These are phyloP conservation scores for Petasospora rhodanensis DNA, from an alignment of 1,139 yeast genomes.

Conservation along the genomic window DNA sequence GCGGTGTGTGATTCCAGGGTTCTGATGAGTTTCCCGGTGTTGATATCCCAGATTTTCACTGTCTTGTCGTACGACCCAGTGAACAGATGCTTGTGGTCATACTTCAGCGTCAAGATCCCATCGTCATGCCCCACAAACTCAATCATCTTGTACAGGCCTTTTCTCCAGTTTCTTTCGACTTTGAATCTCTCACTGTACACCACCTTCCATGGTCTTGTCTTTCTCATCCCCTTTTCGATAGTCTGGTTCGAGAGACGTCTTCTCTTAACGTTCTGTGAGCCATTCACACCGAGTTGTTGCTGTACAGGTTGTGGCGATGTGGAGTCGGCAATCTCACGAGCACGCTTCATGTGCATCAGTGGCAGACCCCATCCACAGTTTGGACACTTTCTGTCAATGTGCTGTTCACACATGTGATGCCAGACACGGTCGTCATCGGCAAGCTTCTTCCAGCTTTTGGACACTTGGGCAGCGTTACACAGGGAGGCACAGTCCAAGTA, in stretches of 20 bases:
- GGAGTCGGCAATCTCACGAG: constrained; percentile 42
- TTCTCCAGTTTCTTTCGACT: constrained; percentile 93
- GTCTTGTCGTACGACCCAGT: constrained; percentile 92
- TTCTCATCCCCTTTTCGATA: constrained; percentile 24
- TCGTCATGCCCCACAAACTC: constrained; percentile 82
- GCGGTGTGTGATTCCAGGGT: constrained; percentile 79
- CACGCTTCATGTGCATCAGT: constrained; percentile 75
- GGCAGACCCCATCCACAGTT: constrained; percentile 99
- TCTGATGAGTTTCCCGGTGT: constrained; percentile 70
- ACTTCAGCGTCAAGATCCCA: constrained; percentile 83
- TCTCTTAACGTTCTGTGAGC: constrained; percentile 18
- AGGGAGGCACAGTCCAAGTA: constrained; percentile 87
- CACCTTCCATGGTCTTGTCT: constrained; percentile 88
- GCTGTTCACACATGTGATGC: constrained; percentile 99
- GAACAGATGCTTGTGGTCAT: constrained; percentile 69
- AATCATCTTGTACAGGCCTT: constrained; percentile 61
- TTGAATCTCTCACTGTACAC: constrained; percentile 87
- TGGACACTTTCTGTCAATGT: constrained; percentile 93
- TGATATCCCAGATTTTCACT: constrained; percentile 85
- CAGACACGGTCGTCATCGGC: constrained; percentile 97
- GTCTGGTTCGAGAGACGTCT: constrained; percentile 23
- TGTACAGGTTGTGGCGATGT: too few relatives aligned
- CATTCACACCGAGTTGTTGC: too few relatives aligned
- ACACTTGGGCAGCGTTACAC: constrained; percentile 91
- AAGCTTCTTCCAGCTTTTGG: constrained; percentile 74